A percentile compares a stretch with the other conserved stretches of the same genome.
Conservation (phyloP, 208 protist genomes). For the Leishmania amazonensis region DNA sequence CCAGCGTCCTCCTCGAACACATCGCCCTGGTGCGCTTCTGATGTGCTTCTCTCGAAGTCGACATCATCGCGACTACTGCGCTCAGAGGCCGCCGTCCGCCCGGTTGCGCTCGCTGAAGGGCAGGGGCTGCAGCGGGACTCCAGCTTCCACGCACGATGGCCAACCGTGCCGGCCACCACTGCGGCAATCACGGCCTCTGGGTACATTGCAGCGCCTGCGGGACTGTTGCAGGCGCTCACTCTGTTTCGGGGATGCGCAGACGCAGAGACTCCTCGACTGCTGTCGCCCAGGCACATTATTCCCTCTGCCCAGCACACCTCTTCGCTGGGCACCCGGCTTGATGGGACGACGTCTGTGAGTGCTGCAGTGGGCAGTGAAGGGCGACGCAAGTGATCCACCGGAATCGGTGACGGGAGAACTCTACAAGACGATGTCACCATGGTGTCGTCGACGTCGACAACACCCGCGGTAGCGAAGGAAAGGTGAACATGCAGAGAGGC, state of each 20-base stretch:
- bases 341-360: slow-evolving; percentile 1
- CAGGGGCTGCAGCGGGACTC: neutral
- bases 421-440: neutral
- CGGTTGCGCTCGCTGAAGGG: neutral
- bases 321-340: neutral
- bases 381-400: neutral
- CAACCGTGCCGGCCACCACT: neutral
- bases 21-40: neutral
- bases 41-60: neutral
- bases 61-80: neutral
- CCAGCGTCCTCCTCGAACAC: neutral
- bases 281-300: neutral
- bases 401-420: slow-evolving; percentile 1
- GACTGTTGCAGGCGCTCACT: neutral
- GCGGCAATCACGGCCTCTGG: neutral
- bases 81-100: neutral
- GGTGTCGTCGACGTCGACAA: neutral
- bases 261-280: neutral
- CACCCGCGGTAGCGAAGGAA: neutral
- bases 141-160: neutral
- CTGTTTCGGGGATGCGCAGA: neutral
- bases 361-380: slow-evolving; percentile 12
- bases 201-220: neutral
- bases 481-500: neutral
- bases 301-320: neutral